These are phyloP conservation scores for Stachybotrys chlorohalonatus DNA, from an alignment of 2,329 filamentous ascomycete genomes.

Conservation along the genomic window DNA sequence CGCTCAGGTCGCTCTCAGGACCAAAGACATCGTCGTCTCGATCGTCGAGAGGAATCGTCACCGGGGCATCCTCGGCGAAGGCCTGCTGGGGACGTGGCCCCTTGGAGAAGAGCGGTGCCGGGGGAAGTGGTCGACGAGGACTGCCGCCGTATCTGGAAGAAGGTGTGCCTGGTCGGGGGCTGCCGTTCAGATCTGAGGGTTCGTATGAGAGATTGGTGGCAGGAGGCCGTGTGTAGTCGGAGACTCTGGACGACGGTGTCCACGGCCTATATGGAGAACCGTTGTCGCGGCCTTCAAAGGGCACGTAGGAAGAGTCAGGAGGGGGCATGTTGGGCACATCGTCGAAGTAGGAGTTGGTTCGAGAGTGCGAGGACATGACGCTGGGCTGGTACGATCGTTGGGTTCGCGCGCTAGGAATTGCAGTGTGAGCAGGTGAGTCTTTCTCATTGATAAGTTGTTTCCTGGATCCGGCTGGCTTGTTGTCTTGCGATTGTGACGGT, in stretches of 20 bases:
- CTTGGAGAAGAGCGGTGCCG: slow-evolving; percentile 69
- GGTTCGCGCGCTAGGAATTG: slow-evolving; percentile 28
- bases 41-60: slow-evolving; percentile 60
- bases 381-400: slow-evolving; percentile 45
- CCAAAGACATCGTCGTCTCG: slow-evolving; percentile 66
- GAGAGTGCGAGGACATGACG: slow-evolving; percentile 35
- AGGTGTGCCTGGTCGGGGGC: slow-evolving; percentile 80
- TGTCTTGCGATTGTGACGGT: no score
- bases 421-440: slow-evolving; percentile 30
- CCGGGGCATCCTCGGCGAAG: slow-evolving; percentile 59
- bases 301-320: slow-evolving; percentile 54
- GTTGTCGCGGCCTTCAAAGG: slow-evolving; percentile 39
- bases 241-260: slow-evolving; percentile 40
- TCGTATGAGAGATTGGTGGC: slow-evolving; percentile 69
- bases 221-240: slow-evolving; percentile 63
- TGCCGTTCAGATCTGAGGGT: slow-evolving; percentile 80
- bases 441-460: slow-evolving; percentile 10
- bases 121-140: slow-evolving; percentile 77
- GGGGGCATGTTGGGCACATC: slow-evolving; percentile 49
- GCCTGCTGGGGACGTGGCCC: slow-evolving; percentile 34
- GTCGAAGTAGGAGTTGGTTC: slow-evolving; percentile 44
- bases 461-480: not conserved
- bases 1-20: slow-evolving; percentile 44
- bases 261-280: slow-evolving; percentile 48
- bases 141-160: slow-evolving; percentile 84